Evolutionary conservation across 495 filamentous ascomycete species (phyloP), one percentile per base, ranked within the genome.

Genomic region (Trichoderma reesei): DNA sequence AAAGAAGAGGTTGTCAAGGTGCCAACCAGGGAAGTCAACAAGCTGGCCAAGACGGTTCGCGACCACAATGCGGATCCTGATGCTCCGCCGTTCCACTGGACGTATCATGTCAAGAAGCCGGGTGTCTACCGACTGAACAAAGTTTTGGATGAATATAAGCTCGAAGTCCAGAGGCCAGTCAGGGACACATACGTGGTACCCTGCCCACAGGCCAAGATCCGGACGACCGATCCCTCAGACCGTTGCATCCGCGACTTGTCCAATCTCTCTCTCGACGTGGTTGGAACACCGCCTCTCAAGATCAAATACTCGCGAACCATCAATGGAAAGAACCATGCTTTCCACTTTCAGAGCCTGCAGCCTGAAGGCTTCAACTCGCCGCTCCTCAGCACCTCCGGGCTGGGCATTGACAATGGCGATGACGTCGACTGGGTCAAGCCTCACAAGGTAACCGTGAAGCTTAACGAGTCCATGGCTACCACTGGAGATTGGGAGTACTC

Each of bases 271-370:
- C 74, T 98, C 14, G 84, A 90, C 66, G 89, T 97, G 3, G 84
- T 91, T 69, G 94, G 93, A 20, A 91, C 91, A 2, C 89, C 94
- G 11, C 94, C 94, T n/a, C 76, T 98, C 63, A 89, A 90, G 71
- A 86, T 98, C 65, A 90, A 89, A 68, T 98, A 98, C 70, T 93
- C 88, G 67, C 87, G 89, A 44, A 86, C 85, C 38, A 85, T 96
- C 63, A 92, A 96, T 68, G 77, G 82, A 63, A 83, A 85, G 64
- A 85, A 93, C 65, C 78, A 86, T 67, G 85, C 87, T 66, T 85
- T 90, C 69, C 88, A 91, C 63, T 88, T 93, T 68, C 91, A 96
- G 70, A 93, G 89, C 67, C 87, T 98, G 33, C 91, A 96, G 64
- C 91, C 94, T 0, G 92, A 96, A 60, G 88, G 89, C 61, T 84